Percentiles rank a stretch among this genome's conserved stretches.
Conservation (phyloP, 139 green algal species). For the Diplosphaera chodatii region DNA sequence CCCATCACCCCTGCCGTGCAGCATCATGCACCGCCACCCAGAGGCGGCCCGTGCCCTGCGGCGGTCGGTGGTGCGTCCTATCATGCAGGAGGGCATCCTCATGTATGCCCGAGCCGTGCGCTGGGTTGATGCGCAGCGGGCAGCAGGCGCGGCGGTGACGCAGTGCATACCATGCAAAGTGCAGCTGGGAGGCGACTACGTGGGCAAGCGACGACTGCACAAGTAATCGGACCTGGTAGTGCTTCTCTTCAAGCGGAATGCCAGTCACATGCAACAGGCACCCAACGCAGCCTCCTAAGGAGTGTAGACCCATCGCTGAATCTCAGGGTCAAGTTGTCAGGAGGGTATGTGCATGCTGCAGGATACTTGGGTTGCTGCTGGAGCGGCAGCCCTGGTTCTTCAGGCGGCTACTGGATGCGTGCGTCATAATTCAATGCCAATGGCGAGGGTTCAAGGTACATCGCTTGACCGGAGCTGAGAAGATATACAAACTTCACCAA, state of each 20-base stretch:
- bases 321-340: background rate
- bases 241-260: too few relatives aligned
- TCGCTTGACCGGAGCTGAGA: too few relatives aligned
- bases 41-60: background rate
- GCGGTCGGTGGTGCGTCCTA: background rate
- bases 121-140: background rate
- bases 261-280: too few relatives aligned
- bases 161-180: background rate
- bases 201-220: background rate
- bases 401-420: background rate
- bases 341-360: background rate
- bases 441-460: constrained; percentile 9
- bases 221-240: too few relatives aligned
- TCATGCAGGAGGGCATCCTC: background rate
- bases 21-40: background rate
- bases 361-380: constrained; percentile 1
- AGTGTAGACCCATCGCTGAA: too few relatives aligned
- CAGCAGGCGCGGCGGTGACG: background rate
- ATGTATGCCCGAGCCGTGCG: background rate
- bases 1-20: background rate
- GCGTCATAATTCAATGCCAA: background rate
- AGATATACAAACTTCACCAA: too few relatives aligned
- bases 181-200: background rate
- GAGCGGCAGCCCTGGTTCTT: constrained; percentile 1
- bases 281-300: too few relatives aligned